Evolutionary conservation across 768 basidiomycete species (phyloP).

Genomic region (Macrolepiota fuliginosa): DNA sequence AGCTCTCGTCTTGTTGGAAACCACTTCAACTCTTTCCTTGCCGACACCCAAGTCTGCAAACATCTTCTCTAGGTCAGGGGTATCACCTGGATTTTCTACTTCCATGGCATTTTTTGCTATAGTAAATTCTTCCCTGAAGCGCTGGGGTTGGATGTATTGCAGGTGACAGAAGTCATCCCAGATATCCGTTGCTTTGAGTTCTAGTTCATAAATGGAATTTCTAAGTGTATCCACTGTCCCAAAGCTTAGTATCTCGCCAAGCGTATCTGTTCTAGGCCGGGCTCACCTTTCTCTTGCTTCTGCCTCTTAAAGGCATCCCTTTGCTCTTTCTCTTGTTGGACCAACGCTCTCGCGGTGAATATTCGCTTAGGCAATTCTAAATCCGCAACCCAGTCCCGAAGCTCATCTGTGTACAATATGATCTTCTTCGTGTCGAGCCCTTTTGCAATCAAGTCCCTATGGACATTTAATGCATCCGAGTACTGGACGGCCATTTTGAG

Average conservation of each 20-base stretch:
- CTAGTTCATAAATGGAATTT: not conserved
- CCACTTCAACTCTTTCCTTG: not conserved
- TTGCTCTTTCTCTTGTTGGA: not conserved
- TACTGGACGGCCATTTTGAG: constrained; percentile 4
- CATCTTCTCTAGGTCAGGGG: not conserved
- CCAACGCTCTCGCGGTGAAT: not conserved
- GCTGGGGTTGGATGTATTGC: not conserved
- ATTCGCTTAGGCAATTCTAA: constrained; percentile 11
- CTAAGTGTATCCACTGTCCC: not conserved
- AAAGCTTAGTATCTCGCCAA: not conserved
- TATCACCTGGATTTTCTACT: not conserved
- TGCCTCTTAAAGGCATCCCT: not conserved
- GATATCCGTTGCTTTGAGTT: constrained; percentile 9
- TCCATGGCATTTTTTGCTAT: constrained; percentile 6
- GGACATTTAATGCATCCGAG: constrained; percentile 11
- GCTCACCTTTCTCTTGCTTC: constrained; percentile 2
- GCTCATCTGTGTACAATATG: constrained; percentile 13
- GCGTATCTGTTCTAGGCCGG: not conserved
- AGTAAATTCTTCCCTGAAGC: not conserved
- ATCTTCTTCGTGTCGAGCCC: constrained; percentile 13
- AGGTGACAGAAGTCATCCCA: constrained; percentile 7
- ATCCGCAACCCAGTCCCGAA: constrained; percentile 14
- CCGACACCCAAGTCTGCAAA: constrained; percentile 2
- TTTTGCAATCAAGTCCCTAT: constrained; percentile 2
- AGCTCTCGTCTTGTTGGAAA: constrained; percentile 4